Evolutionary conservation across 495 filamentous ascomycete species (phyloP), one percentile per base, ranked within the genome.

Genomic region (Tuber borchii): DNA sequence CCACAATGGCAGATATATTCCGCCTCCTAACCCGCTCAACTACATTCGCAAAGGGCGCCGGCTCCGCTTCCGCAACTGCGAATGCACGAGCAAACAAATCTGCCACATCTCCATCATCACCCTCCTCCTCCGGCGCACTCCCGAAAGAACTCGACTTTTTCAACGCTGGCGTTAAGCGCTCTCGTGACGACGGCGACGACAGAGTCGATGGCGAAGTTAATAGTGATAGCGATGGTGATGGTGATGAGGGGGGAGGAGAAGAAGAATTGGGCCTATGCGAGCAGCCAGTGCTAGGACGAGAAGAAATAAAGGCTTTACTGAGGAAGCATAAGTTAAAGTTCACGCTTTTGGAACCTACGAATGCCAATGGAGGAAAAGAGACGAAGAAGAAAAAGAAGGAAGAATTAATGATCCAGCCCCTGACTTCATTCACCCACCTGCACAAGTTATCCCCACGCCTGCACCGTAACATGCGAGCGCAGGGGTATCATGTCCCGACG

Each of bases 321-420:
- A 90, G 90, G 75, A 88, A 89, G 46, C 93, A 99, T 83, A 92
- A 94, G 80, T 86, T 98, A 77, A 98, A 98, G 83, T 88, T 97
- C 39, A 93, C 91, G 0, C 85, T 93, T 43, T 85, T 96, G 68
- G 44, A 82, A 79, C 44, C 83, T 73, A 74, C 83, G 26, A 82
- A 84, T 77, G 81, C 82, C 6, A 48, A 72, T 76, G 75, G 84
- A 81, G 61, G 72, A 70, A 14, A 84, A 79, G 70, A 84, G 78
- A 86, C 84, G 84, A 87, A 84, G 81, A 87, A 88, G 45, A 89
- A 87, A 75, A 90, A 89, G 76, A 86, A 87, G 75, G 83, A 84
- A 76, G 87, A 87, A 78, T 51, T 93, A 86, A 79, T 92, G 91
- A 22, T 83, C 10, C 90, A 93, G 74, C 95, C 96, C 17, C 85